Conservation (phyloP, 768 basidiomycete species). For the Saitozyma sp. region DNA sequence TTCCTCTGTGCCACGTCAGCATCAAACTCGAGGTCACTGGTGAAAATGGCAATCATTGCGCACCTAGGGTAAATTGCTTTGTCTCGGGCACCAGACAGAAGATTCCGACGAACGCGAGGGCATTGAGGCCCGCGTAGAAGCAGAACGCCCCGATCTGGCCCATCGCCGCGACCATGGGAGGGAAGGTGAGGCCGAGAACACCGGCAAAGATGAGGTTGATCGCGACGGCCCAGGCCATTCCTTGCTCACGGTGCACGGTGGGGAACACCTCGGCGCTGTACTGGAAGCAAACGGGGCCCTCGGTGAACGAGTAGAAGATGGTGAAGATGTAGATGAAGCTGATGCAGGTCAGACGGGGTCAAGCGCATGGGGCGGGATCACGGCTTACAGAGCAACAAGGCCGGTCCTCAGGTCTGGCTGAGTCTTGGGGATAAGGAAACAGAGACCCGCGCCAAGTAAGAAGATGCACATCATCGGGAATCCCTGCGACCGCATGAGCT, state of each 20-base stretch:
- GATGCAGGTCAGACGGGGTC: neutral
- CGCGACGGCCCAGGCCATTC: conserved; percentile 71
- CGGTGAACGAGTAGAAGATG: conserved; percentile 52
- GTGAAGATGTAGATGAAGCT: conserved; percentile 49
- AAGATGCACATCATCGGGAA: conserved; percentile 81
- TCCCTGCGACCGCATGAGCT: neutral
- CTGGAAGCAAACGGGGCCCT: conserved; percentile 78
- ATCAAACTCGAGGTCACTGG: neutral
- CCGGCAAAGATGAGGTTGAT: conserved; percentile 39
- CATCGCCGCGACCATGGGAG: neutral
- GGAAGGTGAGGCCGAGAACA: conserved; percentile 34
- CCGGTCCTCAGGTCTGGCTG: conserved; percentile 9
- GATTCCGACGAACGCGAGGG: conserved; percentile 35
- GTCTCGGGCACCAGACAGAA: conserved; percentile 29
- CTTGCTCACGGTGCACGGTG: conserved; percentile 74
- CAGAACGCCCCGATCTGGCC: conserved; percentile 16
- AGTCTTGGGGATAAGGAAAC: conserved; percentile 52
- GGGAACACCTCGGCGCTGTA: conserved; percentile 94
- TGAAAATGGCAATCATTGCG: neutral
- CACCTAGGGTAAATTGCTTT: neutral
- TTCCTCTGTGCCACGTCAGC: neutral
- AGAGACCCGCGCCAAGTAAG: conserved; percentile 72
- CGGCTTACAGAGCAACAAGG: conserved; percentile 28
- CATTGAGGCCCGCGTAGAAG: conserved; percentile 50
- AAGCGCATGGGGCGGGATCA: neutral